Base-by-base conservation (phyloP, 2,329 filamentous ascomycete genomes). In the Herpotrichia juniperi region DNA sequence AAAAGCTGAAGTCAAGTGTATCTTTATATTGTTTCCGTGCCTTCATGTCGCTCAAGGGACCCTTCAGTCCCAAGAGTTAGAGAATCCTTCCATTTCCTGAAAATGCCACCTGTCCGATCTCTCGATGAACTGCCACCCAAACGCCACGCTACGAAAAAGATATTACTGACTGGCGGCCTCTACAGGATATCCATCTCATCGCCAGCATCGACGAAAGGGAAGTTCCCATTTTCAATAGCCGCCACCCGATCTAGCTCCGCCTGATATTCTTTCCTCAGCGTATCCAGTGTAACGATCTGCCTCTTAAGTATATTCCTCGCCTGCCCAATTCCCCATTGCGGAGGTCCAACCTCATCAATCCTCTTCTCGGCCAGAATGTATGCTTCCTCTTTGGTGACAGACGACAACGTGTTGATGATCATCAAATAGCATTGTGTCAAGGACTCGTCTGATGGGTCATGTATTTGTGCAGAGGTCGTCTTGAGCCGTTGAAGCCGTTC, bases 371-470 rank as follows among this genome's bases (percentile, higher is more conserved):
- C 81, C 17, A 86, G 75, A n/a, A 96, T 85, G 84, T 96, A 99
- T 1, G 88, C 88, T 66, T 96, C 89, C 56, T 90, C 85, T 51
- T 87, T 80, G 43, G 90, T 86, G 34, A 97, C 91, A 58, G 91
- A 96, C 59, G 89, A 91, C 54, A 99, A 80, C 1, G 91, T 88
- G 71, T 99, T 99, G 77, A 99, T 96, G 39, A 99, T 83, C 55
- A 92, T 82, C n/a, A 97, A 78, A 64, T 96, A 94, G 66, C 91
- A 88, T 61, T 89, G 85, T 42, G 88, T 86, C 26, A 86, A 68
- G 31, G 79, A 80, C 52, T 83, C 81, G 55, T 83, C 83, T 42
- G 81, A 77, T 1, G 78, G 76, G 52, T 69, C 60, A 67, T 76
- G 62, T 54, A 73, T 53, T 56, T 69, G 69, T 19, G 73, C 76